Base-by-base conservation (phyloP, 2,329 filamentous ascomycete species). In the Colletotrichum incanum region DNA sequence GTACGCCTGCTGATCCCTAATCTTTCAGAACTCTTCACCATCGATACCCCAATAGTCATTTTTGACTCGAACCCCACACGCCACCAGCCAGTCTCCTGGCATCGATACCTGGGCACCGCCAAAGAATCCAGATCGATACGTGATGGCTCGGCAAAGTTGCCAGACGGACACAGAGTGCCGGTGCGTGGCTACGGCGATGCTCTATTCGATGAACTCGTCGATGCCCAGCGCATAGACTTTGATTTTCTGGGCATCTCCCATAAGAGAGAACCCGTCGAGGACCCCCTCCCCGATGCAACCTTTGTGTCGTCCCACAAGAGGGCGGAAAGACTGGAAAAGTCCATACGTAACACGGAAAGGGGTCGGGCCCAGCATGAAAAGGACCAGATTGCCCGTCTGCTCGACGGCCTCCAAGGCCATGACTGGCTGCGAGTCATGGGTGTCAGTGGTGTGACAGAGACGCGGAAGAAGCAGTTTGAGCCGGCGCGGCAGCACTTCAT, bases 391-490 rank as follows among this genome's bases (percentile, higher is more conserved):
- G 87, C 90, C 65, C 86, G 90, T 43, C 81, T 92, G 20, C 87
- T 98, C 8, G 94, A 96, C 65, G 94, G 94, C 23, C 87, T 99
- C 1, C 93, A 94, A 79, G 94, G 96, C 2, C 94, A 93, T 70
- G 96, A 98, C 81, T 99, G 96, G 96, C 86, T 98, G 68, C 92
- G 93, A 73, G 90, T 95, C 5, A 95, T 99, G 91, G 96, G 96
- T 34, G 93, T 98, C 43, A 96, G 91, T 74, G 94, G 90, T 26
- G 85, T 97, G 47, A 97, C 94, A 0, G 95, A 98, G 78, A 91
- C 91, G 28, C 94, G 94, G 78, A 96, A 94, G 82, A 96, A 93
- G 80, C 89, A 92, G 39, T 98, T 94, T 81, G 94, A 98, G 81
- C 91, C 93, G 2, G 96, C 96, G 73, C 90, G 96, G 37, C 88